Evolutionary conservation across 2,329 filamentous ascomycete genomes (phyloP), one percentile per base, ranked within the genome.

Genomic region (Verticillium klebahnii): DNA sequence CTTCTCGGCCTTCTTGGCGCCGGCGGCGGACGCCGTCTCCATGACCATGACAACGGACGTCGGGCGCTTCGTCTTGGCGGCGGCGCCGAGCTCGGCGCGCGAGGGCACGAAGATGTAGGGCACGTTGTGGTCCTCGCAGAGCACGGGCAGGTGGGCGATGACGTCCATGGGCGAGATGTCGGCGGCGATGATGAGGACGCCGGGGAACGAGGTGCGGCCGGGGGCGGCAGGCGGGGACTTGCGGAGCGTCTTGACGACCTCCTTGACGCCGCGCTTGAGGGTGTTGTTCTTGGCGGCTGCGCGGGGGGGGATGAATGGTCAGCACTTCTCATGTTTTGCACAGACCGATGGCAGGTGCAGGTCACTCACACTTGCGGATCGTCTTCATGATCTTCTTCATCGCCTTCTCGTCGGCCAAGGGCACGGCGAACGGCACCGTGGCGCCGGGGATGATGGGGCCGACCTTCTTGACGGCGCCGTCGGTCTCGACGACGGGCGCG

Each of bases 131-230:
- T 98, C 94, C 81, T 99, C 95, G 85, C 95, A 98, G 62, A 98
- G 89, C 62, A 99, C 91, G 71, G 95, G 95, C 68, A 99, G 91
- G 80, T 99, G 95, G 64, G 92, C 95, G 80, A 99, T 97, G 75
- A 99, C 95, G 78, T 99, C 95, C 89, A 95, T 94, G 67, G 95
- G 95, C 60, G 92, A 97, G 81, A 99, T 98, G 78, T 99, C 95
- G 70, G 92, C 95, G 39, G 95, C 95, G 69, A 99, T 92, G 75
- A 99, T 83, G 71, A 97, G 92, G 68, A 99, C 85, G 68, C 88
- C 85, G 55, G 91, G 88, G 71, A 88, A 82, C 60, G 84, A 76
- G 59, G 85, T 81, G 72, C 85, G 81, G 67, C 86, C 84, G 64
- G 87, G 84, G n/a, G 87, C 85, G 62, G 88, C 85, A 69, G 86